Conservation (phyloP, 164 flowering plant genomes). For the Macadamia integrifolia region DNA sequence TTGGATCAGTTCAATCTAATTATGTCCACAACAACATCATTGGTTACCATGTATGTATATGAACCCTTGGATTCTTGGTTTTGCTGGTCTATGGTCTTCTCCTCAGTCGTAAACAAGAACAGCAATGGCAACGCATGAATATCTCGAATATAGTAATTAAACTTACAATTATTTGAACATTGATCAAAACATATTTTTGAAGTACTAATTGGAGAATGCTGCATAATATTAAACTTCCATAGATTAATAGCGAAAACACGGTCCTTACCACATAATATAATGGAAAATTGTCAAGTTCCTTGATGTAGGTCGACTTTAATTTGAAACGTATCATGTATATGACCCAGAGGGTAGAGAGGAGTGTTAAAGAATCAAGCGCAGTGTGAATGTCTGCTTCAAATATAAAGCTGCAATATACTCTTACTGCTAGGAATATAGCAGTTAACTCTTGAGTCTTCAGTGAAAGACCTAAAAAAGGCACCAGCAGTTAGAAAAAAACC, state of each 20-base stretch:
- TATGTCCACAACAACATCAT: too few species aligned
- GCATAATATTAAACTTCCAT: background rate
- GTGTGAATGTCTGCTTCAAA: conserved; percentile 61
- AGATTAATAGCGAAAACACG: background rate
- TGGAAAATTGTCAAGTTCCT: conserved; percentile 63
- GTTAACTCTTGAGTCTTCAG: conserved; percentile 83
- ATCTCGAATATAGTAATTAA: too few species aligned
- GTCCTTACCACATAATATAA: conserved; percentile 47
- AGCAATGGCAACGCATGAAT: background rate
- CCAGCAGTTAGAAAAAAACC: background rate
- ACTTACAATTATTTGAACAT: too few species aligned
- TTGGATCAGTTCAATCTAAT: too few species aligned
- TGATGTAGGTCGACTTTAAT: conserved; percentile 61
- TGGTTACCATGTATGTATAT: too few species aligned
- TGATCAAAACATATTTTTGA: too few species aligned
- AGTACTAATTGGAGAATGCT: background rate
- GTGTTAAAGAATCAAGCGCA: conserved; percentile 49
- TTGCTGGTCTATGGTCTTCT: too few species aligned
- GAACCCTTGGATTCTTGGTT: too few species aligned
- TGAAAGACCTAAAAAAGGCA: conserved; percentile 58
- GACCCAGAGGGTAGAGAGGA: conserved; percentile 66
- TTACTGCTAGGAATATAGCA: conserved; percentile 53
- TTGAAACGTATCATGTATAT: conserved; percentile 75
- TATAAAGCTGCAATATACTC: conserved; percentile 45
- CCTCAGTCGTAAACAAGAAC: background rate